Conservation (phyloP, 495 filamentous ascomycete species). For the Daldinia vernicosa region DNA sequence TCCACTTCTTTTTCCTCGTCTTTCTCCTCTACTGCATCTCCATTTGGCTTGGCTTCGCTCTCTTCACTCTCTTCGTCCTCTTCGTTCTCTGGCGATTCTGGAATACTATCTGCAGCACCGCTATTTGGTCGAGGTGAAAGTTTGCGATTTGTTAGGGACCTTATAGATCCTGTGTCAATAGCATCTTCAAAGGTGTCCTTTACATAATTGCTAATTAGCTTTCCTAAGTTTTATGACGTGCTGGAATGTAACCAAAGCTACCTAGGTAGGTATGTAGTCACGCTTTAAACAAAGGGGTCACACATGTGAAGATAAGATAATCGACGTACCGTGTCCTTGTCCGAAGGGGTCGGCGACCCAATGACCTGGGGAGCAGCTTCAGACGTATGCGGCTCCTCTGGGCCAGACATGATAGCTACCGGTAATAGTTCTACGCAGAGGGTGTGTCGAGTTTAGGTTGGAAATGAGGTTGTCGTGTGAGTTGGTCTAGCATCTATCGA, state of each 20-base stretch:
- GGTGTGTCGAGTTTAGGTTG: slow-evolving; percentile 4
- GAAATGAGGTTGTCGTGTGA: slow-evolving; percentile 14
- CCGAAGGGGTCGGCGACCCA: slow-evolving; percentile 46
- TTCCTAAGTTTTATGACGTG: slow-evolving; percentile 2
- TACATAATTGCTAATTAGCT: slow-evolving; percentile 28
- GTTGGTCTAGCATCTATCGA: slow-evolving; percentile 22
- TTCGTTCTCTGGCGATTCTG: slow-evolving; percentile 37
- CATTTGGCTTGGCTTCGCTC: slow-evolving; percentile 43
- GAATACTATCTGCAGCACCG: slow-evolving; percentile 23
- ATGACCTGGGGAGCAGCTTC: slow-evolving; percentile 37
- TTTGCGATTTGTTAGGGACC: slow-evolving; percentile 60
- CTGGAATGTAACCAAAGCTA: slow-evolving; percentile 7
- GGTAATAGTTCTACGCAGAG: slow-evolving; percentile 4
- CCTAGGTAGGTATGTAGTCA: too few relatives aligned
- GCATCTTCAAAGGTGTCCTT: slow-evolving; percentile 85
- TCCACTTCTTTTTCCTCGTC: slow-evolving; percentile 34
- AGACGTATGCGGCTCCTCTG: slow-evolving; percentile 38
- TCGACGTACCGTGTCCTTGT: slow-evolving; percentile 53
- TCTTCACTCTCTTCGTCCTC: slow-evolving; percentile 36
- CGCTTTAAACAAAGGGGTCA: slow-evolving; percentile 1
- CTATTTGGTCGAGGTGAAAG: slow-evolving; percentile 51
- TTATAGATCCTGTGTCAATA: slow-evolving; percentile 63
- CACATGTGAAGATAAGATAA: slow-evolving; percentile 19
- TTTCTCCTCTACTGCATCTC: slow-evolving; percentile 41
- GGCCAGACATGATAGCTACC: slow-evolving; percentile 41